Evolutionary conservation across 768 basidiomycete species (phyloP).

Genomic region (Boletus coccyginus): DNA sequence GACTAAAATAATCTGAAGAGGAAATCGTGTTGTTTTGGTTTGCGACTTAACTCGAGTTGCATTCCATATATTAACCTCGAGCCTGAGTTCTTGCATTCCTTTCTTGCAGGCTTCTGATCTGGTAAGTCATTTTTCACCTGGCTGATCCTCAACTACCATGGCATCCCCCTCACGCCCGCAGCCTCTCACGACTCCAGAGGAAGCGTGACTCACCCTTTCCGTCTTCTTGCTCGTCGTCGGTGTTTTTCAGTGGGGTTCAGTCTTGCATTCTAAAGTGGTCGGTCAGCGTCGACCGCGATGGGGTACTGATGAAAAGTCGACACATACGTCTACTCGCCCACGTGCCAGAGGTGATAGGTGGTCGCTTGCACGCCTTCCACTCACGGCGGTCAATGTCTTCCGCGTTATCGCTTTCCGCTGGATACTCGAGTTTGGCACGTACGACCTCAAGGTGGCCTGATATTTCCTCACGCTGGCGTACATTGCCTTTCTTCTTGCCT

Average conservation of each 20-base stretch:
- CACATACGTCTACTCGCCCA: neutral
- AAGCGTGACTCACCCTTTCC: constrained; percentile 18
- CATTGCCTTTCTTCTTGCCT: constrained; percentile 42
- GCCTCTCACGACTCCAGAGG: neutral
- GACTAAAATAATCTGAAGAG: neutral
- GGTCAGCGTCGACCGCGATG: neutral
- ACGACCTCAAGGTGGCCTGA: constrained; percentile 41
- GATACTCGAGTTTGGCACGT: constrained; percentile 44
- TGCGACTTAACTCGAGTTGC: neutral
- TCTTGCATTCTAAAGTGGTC: constrained; percentile 20
- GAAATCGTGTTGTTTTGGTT: neutral
- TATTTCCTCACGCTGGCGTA: constrained; percentile 44
- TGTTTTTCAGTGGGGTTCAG: constrained; percentile 26
- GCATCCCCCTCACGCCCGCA: neutral
- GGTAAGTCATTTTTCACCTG: neutral
- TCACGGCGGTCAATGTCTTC: constrained; percentile 42
- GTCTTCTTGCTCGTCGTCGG: constrained; percentile 19
- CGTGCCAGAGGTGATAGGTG: constrained; percentile 25
- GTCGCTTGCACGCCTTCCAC: constrained; percentile 38
- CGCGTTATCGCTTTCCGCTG: constrained; percentile 49
- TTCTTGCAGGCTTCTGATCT: neutral
- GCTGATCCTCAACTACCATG: neutral
- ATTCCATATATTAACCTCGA: constrained; percentile 6
- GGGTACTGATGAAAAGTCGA: constrained; percentile 16
- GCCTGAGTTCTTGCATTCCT: neutral